phyloP scores from a whole-genome alignment of 306 rosid genomes.

The Parietaria judaica region DNA sequence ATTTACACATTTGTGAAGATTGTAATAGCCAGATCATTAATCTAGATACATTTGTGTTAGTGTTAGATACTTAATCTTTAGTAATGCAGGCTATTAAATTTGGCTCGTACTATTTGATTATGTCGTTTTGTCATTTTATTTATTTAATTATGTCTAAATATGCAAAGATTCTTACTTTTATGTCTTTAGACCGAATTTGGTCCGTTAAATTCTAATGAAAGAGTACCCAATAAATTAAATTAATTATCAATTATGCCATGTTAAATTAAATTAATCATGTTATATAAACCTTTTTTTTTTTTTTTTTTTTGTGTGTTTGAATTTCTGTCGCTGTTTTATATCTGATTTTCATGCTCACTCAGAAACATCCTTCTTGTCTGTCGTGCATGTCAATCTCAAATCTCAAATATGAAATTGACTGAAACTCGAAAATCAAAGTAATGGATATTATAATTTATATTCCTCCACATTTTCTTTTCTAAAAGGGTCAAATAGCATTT shows the following conservation, averaged over 20 bases:
- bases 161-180: too few species aligned
- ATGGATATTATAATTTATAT: not conserved
- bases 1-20: constrained; percentile 1
- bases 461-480: not conserved
- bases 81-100: too few species aligned
- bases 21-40: constrained; percentile 12
- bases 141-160: too few species aligned
- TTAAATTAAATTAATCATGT: too few species aligned
- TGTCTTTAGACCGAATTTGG: too few species aligned
- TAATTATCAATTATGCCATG: too few species aligned
- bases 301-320: not conserved
- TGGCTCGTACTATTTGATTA: too few species aligned
- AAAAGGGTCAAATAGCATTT: constrained; percentile 18
- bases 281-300: not conserved
- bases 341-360: not conserved
- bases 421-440: not conserved
- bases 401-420: not conserved
- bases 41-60: constrained; percentile 20
- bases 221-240: too few species aligned
- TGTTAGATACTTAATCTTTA: not conserved
- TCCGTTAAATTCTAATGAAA: too few species aligned
- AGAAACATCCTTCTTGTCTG: not conserved
- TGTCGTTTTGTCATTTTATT: too few species aligned
- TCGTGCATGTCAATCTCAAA: constrained; percentile 5
- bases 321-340: not conserved